Evolutionary conservation across 352 stramenopile genomes (phyloP).

Genomic region (Aphanomyces euteiches): DNA sequence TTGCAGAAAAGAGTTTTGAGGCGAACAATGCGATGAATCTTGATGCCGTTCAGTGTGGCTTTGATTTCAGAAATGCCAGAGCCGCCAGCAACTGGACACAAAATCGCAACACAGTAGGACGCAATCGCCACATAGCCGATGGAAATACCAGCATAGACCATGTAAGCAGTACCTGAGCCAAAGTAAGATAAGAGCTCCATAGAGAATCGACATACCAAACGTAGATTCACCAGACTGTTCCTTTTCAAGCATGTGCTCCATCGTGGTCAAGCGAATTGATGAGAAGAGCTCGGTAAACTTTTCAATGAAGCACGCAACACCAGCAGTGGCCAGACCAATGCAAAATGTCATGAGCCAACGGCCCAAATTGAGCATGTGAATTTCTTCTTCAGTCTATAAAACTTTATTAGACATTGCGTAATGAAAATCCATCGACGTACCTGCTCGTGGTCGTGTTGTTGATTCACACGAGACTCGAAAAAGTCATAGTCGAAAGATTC

Average conservation of each 20-base stretch:
- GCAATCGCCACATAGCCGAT: slow-evolving; percentile 90
- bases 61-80: slow-evolving; percentile 98
- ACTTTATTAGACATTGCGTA: neutral
- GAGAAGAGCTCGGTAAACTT: slow-evolving; percentile 84
- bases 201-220: slow-evolving; percentile 41
- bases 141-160: slow-evolving; percentile 89
- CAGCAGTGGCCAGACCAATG: slow-evolving; percentile 90
- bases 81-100: slow-evolving; percentile 92
- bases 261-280: slow-evolving; percentile 85
- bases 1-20: slow-evolving; percentile 97
- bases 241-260: slow-evolving; percentile 72
- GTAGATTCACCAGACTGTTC: slow-evolving; percentile 44
- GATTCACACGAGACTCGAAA: slow-evolving; percentile 82
- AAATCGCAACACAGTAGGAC: slow-evolving; percentile 87
- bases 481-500: slow-evolving; percentile 87
- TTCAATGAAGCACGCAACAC: slow-evolving; percentile 93
- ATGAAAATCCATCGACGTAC: neutral
- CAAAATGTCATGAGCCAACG: slow-evolving; percentile 96
- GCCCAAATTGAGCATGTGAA: slow-evolving; percentile 75
- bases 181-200: neutral
- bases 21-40: slow-evolving; percentile 93
- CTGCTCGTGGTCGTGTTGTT: slow-evolving; percentile 78
- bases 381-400: slow-evolving; percentile 53
- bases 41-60: slow-evolving; percentile 97
- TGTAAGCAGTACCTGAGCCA: slow-evolving; percentile 54